These are phyloP conservation scores for Scedosporium apiospermum DNA, from an alignment of 2,329 filamentous ascomycete species.

Conservation along the genomic window DNA sequence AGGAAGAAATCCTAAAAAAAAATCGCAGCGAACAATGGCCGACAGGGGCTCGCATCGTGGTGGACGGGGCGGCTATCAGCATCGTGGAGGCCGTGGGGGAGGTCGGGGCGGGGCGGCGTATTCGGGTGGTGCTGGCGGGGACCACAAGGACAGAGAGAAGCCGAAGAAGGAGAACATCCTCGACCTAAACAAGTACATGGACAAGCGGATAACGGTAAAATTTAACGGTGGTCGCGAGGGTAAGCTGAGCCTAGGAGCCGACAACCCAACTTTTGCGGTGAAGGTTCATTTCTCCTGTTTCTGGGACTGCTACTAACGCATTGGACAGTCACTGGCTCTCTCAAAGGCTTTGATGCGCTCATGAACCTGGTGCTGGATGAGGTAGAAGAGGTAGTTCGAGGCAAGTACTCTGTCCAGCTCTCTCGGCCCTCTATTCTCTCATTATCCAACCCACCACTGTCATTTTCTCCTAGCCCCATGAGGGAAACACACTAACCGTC, in stretches of 20 bases:
- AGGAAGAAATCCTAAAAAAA: not conserved
- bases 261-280: not conserved
- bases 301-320: constrained; percentile 6
- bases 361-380: constrained; percentile 98
- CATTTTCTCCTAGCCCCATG: not conserved
- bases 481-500: not conserved
- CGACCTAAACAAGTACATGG: constrained; percentile 91
- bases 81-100: constrained; percentile 36
- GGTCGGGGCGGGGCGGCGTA: constrained; percentile 26
- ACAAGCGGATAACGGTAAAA: constrained; percentile 91
- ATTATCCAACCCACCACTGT: not conserved
- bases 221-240: constrained; percentile 92
- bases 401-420: constrained; percentile 36
- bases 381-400: constrained; percentile 80
- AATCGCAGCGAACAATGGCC: constrained; percentile 5
- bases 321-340: constrained; percentile 64
- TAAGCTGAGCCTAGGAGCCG: constrained; percentile 26
- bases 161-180: constrained; percentile 99
- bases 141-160: constrained; percentile 50
- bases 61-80: constrained; percentile 32
- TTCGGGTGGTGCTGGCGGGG: constrained; percentile 27
- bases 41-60: constrained; percentile 25
- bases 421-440: not conserved
- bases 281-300: not conserved
- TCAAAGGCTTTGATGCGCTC: constrained; percentile 93